Conservation (phyloP, 495 filamentous ascomycete species). For the Aspergillus biplanus region DNA sequence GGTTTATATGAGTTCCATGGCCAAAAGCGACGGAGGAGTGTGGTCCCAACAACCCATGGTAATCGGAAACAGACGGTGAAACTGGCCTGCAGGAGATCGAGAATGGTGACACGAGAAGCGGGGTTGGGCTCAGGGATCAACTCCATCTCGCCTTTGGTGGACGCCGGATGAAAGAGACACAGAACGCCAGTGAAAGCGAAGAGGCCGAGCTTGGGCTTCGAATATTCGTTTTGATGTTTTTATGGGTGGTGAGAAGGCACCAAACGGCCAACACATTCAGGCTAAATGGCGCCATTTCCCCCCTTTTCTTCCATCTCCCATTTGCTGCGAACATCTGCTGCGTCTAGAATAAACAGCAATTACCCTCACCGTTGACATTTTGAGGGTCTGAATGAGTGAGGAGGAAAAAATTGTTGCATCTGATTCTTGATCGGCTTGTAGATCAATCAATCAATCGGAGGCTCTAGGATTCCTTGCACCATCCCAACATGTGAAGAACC, state of each 20-base stretch:
- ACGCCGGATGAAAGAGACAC: too few species aligned
- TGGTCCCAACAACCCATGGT: conserved; percentile 20
- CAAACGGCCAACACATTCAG: background rate
- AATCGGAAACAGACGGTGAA: conserved; percentile 18
- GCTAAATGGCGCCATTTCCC: background rate
- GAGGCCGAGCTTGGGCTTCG: too few species aligned
- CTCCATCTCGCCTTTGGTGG: conserved; percentile 6
- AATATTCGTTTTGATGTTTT: too few species aligned
- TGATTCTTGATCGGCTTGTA: background rate
- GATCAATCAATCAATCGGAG: too few species aligned
- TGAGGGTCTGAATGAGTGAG: background rate
- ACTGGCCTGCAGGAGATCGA: conserved; percentile 12
- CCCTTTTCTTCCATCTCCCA: background rate
- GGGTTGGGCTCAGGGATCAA: conserved; percentile 20
- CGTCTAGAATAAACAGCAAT: background rate
- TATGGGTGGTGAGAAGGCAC: too few species aligned
- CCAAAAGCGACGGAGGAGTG: conserved; percentile 21
- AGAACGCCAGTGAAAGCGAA: too few species aligned
- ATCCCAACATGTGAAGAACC: background rate
- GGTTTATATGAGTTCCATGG: conserved; percentile 22
- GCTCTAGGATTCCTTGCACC: too few species aligned
- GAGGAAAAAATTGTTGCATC: background rate
- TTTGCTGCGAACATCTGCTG: background rate
- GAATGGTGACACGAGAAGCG: conserved; percentile 5
- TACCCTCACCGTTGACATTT: background rate